Evolutionary conservation across 208 protist species (phyloP), one percentile per base, ranked within the genome.

Genomic region (Balamuthia mandrillaris): DNA sequence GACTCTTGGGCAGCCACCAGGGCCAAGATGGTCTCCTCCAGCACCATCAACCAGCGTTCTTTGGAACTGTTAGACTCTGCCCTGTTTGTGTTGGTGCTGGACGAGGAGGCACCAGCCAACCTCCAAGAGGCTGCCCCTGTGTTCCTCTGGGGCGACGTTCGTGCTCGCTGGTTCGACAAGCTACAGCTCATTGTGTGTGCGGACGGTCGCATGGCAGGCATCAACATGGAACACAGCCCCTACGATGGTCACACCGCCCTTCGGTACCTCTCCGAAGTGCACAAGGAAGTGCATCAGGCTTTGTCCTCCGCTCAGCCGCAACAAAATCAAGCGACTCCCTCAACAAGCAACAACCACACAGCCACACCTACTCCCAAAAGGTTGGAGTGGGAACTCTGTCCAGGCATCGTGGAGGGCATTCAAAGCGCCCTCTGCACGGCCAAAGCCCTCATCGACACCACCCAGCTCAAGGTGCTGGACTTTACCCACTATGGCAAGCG

Each of bases 221-320:
- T 81, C 72, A 81, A 81, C 54, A 81, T 81, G 72, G 72, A 81
- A 39, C 72, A 81, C 72, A 49, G 44, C 35, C 51, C 51, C 54
- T 60, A 60, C 54, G 72, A 81, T 29, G 72, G 72, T 4, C 72
- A 81, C 54, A 81, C 72, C 33, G 7, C 42, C 35, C 72, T 81
- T 14, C 72, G 72, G n/a, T 39, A 60, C 9, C 63, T 72, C 35
- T 49, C 63, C 35, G 63, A 72, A 41, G 47, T 72, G n/a, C 63
- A 72, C 37, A 72, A 72, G 37, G 63, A 72, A 10, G 33, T 72
- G 4, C n/a, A n/a, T n/a, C n/a, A n/a, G n/a, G n/a, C n/a, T n/a
- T n/a, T n/a, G n/a, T n/a, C n/a, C n/a, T n/a, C n/a, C n/a, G n/a
- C 37, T 72, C 63, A 21, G 37, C 14, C 63, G 63, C 63, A 72